Evolutionary conservation across 129 eudicot genomes (phyloP).

Genomic region (Chrysanthemum makinoi): DNA sequence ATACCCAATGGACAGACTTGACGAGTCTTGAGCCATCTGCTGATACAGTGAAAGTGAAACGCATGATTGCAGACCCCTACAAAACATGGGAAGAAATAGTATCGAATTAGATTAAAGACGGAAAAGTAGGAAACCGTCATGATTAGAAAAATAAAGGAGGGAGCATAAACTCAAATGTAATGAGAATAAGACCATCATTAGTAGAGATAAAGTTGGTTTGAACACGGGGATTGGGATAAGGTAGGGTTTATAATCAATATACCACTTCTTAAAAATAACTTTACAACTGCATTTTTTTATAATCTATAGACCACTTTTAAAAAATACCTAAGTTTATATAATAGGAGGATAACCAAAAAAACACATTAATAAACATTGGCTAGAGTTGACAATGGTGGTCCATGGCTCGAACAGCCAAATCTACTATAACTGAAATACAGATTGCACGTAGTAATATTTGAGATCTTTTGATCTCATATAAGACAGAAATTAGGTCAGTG

Average conservation of each 20-base stretch:
- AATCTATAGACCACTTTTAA: too few relatives aligned
- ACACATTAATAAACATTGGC: background rate
- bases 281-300: background rate
- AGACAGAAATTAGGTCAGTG: background rate
- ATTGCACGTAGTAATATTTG: background rate
- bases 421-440: background rate
- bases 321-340: background rate
- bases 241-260: background rate
- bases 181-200: background rate
- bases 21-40: slow-evolving; percentile 88
- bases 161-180: background rate
- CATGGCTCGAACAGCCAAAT: background rate
- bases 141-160: background rate
- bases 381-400: background rate
- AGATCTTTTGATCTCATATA: background rate
- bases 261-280: background rate
- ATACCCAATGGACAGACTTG: slow-evolving; percentile 90
- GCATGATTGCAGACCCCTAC: slow-evolving; percentile 89
- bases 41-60: slow-evolving; percentile 90
- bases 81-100: background rate
- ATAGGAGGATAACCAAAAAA: background rate
- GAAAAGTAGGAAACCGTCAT: background rate
- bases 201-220: background rate
- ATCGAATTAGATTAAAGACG: too few relatives aligned
- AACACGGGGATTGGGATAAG: background rate